A percentile compares a stretch with the other conserved stretches of the same genome.
These are phyloP conservation scores for Hippophae tibetana DNA, from an alignment of 306 rosid genomes.

Conservation along the genomic window DNA sequence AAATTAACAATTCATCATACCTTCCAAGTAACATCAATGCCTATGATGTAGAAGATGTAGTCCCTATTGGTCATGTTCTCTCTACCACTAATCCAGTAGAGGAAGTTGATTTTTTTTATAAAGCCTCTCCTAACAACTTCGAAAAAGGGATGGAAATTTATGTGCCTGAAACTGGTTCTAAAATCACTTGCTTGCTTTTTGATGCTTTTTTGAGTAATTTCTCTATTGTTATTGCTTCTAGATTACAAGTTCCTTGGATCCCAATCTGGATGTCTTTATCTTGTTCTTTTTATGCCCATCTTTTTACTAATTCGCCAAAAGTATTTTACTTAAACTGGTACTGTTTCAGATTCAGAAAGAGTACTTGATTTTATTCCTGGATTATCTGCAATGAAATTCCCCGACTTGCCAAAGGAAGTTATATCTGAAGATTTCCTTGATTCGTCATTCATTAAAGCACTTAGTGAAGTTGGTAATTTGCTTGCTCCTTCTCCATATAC, in stretches of 20 bases:
- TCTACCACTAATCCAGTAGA: conserved; percentile 3
- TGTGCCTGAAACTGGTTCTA: conserved; percentile 5
- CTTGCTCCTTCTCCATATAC: conserved; percentile 19
- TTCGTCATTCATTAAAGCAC: conserved; percentile 15
- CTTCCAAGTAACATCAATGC: conserved; percentile 13
- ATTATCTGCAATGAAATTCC: conserved; percentile 15
- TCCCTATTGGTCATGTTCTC: conserved; percentile 14
- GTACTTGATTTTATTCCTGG: conserved; percentile 32
- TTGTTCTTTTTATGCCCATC: conserved; percentile 20
- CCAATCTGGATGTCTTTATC: conserved; percentile 22
- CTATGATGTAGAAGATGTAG: conserved; percentile 14
- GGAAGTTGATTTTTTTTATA: conserved; percentile 13
- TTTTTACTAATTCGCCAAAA: conserved; percentile 22
- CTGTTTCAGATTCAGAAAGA: background rate
- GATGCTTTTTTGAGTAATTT: background rate
- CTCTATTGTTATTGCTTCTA: conserved; percentile 11
- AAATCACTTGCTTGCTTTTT: conserved; percentile 19
- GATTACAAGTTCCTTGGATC: conserved; percentile 29
- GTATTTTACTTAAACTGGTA: background rate
- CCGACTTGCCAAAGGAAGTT: conserved; percentile 24
- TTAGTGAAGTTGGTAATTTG: conserved; percentile 13
- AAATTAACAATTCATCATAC: background rate
- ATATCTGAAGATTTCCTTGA: background rate
- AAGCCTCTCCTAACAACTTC: conserved; percentile 18
- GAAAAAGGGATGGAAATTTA: conserved; percentile 17